Evolutionary conservation across 2,329 filamentous ascomycete species (phyloP).

Genomic region (Allantophomopsis lycopodina): DNA sequence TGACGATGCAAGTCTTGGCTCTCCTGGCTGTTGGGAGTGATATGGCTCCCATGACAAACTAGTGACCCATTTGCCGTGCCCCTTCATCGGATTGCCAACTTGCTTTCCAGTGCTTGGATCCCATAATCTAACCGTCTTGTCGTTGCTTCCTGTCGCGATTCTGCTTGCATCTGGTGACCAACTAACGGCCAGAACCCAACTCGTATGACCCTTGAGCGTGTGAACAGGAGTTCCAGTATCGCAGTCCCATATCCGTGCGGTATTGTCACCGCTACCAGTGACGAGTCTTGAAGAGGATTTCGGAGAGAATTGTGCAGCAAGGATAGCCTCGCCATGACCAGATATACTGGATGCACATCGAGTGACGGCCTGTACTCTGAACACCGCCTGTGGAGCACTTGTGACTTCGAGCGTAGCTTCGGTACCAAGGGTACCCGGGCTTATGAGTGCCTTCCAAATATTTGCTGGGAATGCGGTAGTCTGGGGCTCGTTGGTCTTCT

Average conservation of each 20-base stretch:
- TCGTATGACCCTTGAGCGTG: conserved; percentile 76
- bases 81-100: conserved; percentile 56
- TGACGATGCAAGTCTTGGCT: conserved; percentile 69
- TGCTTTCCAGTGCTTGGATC: conserved; percentile 69
- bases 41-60: conserved; percentile 88
- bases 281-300: conserved; percentile 63
- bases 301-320: conserved; percentile 77
- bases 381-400: conserved; percentile 76
- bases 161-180: conserved; percentile 76
- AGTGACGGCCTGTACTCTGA: conserved; percentile 83
- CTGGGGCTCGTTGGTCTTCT: conserved; percentile 21
- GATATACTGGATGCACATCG: conserved; percentile 79
- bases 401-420: conserved; percentile 30
- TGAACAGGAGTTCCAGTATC: conserved; percentile 82
- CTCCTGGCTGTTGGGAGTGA: conserved; percentile 62
- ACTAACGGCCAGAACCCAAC: conserved; percentile 78
- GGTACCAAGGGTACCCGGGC: conserved; percentile 17
- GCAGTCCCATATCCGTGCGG: conserved; percentile 86
- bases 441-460: conserved; percentile 32
- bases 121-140: conserved; percentile 85
- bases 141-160: conserved; percentile 84
- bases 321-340: conserved; percentile 83
- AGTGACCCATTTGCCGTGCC: conserved; percentile 82
- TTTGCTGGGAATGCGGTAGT: conserved; percentile 20
- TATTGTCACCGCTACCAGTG: conserved; percentile 83